Evolutionary conservation across 768 basidiomycete species (phyloP).

Genomic region (Termitomyces sp.): DNA sequence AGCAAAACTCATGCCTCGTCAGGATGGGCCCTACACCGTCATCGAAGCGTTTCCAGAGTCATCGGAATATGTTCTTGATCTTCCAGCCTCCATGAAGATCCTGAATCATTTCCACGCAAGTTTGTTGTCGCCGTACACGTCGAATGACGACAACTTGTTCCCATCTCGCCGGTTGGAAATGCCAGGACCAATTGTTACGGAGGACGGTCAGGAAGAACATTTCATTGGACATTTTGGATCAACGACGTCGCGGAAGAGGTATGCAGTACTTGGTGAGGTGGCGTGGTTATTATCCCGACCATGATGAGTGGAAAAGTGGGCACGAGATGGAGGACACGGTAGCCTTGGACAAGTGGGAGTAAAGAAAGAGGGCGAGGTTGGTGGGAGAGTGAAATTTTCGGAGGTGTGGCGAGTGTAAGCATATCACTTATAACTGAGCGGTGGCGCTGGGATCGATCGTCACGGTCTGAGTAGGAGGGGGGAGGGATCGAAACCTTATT

Average conservation of each 20-base stretch:
- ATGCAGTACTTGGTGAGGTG: slow-evolving; percentile 23
- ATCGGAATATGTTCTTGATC: slow-evolving; percentile 22
- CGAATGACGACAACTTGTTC: slow-evolving; percentile 29
- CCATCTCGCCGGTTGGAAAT: slow-evolving; percentile 19
- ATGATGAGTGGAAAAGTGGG: not conserved
- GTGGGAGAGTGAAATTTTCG: no score
- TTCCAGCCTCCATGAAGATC: slow-evolving; percentile 16
- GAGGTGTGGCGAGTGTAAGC: no score
- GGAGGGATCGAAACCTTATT: no score
- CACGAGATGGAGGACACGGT: not conserved
- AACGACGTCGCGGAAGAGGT: slow-evolving; percentile 16
- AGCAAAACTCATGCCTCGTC: slow-evolving; percentile 36
- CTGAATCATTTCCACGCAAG: slow-evolving; percentile 29
- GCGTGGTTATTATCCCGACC: not conserved
- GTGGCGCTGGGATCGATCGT: no score
- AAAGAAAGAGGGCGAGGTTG: not conserved
- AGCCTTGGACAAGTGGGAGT: not conserved
- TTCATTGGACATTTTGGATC: slow-evolving; percentile 22
- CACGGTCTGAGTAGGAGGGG: no score
- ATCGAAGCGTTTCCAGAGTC: slow-evolving; percentile 12
- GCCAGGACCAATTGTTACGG: slow-evolving; percentile 20
- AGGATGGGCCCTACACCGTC: slow-evolving; percentile 27
- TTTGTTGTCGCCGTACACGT: not conserved
- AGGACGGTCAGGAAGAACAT: slow-evolving; percentile 21
- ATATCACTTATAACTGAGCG: no score